phyloP scores from a whole-genome alignment of 768 basidiomycete species.

The Lentinus tigrinus region DNA sequence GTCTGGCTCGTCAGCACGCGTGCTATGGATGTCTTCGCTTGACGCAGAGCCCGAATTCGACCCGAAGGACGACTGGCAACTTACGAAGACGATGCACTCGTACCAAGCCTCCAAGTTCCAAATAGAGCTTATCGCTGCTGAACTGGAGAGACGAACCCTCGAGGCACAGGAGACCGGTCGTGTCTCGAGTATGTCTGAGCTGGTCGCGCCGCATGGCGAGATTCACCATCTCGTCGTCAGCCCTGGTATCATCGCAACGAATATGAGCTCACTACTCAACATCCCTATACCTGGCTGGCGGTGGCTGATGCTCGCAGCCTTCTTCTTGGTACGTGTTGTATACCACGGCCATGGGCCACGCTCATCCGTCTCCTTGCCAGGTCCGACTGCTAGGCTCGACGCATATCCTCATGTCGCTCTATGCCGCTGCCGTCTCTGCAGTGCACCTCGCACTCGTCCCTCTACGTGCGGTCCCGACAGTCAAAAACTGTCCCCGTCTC shows the following conservation, averaged over 20 bases:
- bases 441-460: slow-evolving; percentile 69
- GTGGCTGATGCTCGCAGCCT: slow-evolving; percentile 48
- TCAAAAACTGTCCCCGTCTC: slow-evolving; percentile 18
- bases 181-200: neutral
- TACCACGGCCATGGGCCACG: neutral
- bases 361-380: slow-evolving; percentile 36
- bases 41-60: slow-evolving; percentile 57
- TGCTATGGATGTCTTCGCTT: slow-evolving; percentile 80
- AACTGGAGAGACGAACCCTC: slow-evolving; percentile 49
- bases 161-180: slow-evolving; percentile 4
- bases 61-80: slow-evolving; percentile 70
- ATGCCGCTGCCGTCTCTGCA: slow-evolving; percentile 65
- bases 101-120: slow-evolving; percentile 79
- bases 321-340: slow-evolving; percentile 59
- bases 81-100: slow-evolving; percentile 54
- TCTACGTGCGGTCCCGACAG: slow-evolving; percentile 43
- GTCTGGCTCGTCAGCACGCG: slow-evolving; percentile 47
- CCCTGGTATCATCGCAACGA: slow-evolving; percentile 70
- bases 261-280: slow-evolving; percentile 50
- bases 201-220: slow-evolving; percentile 13
- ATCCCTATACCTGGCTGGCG: slow-evolving; percentile 40
- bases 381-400: slow-evolving; percentile 67
- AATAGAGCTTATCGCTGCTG: slow-evolving; percentile 61
- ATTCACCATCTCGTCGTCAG: slow-evolving; percentile 61
- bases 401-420: slow-evolving; percentile 59